Conservation (phyloP, 306 rosid species). For the Canavalia ensiformis region DNA sequence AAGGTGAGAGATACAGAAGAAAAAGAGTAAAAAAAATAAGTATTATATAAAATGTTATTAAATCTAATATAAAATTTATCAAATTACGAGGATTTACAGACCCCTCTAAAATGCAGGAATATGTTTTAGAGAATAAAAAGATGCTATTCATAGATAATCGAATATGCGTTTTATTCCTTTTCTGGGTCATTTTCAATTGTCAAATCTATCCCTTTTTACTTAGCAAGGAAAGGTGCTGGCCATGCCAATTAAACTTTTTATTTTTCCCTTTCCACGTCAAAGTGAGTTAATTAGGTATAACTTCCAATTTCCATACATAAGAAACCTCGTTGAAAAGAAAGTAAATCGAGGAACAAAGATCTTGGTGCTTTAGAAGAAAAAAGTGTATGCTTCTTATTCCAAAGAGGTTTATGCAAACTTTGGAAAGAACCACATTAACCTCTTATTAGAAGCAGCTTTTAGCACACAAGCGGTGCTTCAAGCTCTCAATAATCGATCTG, state of each 20-base stretch:
- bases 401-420: constrained; percentile 54
- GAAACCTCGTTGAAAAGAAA: neutral
- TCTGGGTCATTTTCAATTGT: constrained; percentile 32
- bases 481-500: constrained; percentile 53
- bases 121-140: no score
- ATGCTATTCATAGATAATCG: neutral
- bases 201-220: neutral
- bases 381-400: constrained; percentile 53
- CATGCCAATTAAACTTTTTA: neutral
- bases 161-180: constrained; percentile 41
- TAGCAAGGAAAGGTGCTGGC: neutral
- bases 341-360: neutral
- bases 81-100: no score
- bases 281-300: neutral
- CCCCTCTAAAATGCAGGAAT: no score
- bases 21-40: no score
- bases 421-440: constrained; percentile 52
- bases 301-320: neutral
- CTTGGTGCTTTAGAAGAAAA: neutral
- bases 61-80: no score
- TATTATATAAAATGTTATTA: no score
- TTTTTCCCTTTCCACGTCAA: neutral
- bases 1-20: no score
- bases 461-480: constrained; percentile 49
- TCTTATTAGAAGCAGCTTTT: constrained; percentile 62